A percentile compares a stretch with the other conserved stretches of the same genome.
These are phyloP conservation scores for Scytalidium sp. DNA, from an alignment of 2,329 filamentous ascomycete species.

Conservation along the genomic window DNA sequence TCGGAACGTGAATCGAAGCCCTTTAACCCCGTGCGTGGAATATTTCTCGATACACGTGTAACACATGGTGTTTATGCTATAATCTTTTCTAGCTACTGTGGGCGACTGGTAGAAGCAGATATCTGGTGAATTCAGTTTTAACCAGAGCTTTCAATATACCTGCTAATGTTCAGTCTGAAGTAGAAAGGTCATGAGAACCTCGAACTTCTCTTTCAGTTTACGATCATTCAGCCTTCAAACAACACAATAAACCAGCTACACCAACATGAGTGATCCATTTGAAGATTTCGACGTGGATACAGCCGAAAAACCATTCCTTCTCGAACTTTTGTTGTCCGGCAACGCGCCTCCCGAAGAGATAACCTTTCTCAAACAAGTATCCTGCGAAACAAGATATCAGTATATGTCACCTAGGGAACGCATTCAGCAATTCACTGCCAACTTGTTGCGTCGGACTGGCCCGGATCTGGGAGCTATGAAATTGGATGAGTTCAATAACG, in stretches of 20 bases:
- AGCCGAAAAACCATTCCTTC: background rate
- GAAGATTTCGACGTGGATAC: constrained; percentile 1
- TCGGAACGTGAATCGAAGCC: no score
- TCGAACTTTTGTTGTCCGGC: constrained; percentile 1
- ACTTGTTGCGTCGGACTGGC: background rate
- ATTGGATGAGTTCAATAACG: background rate
- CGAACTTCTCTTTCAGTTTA: no score
- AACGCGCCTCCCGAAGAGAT: background rate
- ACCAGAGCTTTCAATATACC: no score
- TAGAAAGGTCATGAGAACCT: no score
- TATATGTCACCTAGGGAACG: background rate
- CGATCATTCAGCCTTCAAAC: background rate
- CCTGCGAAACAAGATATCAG: background rate
- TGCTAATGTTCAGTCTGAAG: no score
- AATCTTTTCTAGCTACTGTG: no score
- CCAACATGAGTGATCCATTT: background rate
- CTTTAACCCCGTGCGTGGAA: no score
- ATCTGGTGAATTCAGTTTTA: no score
- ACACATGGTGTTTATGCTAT: no score
- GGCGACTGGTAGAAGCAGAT: no score
- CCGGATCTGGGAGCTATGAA: background rate
- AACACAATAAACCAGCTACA: background rate
- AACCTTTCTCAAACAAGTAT: background rate
- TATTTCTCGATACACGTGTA: no score
- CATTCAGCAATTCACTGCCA: background rate